phyloP scores from a whole-genome alignment of 495 filamentous ascomycete genomes.

The Xylaria scruposa region DNA sequence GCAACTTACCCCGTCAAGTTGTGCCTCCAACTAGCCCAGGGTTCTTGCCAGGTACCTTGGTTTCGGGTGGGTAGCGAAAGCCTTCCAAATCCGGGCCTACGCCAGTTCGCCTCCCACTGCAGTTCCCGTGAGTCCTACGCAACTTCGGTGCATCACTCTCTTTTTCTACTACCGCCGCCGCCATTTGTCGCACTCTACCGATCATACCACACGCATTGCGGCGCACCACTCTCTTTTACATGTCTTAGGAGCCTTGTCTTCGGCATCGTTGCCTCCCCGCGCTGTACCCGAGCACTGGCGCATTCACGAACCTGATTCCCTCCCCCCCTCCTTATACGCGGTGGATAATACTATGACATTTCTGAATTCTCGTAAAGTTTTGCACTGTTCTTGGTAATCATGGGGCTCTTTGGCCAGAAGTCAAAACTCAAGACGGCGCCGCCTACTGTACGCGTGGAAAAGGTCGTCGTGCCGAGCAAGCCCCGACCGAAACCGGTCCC shows the following conservation, averaged over 20 bases:
- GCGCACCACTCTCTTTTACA: conserved; percentile 20
- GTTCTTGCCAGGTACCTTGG: too few species aligned
- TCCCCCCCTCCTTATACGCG: background rate
- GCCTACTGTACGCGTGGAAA: conserved; percentile 45
- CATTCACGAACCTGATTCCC: background rate
- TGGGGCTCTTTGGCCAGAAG: conserved; percentile 43
- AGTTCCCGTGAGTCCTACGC: conserved; percentile 7
- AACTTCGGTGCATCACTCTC: conserved; percentile 15
- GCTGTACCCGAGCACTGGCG: conserved; percentile 4
- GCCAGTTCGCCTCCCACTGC: background rate
- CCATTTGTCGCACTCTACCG: conserved; percentile 9
- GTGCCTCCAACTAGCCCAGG: background rate
- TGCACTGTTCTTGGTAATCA: conserved; percentile 18
- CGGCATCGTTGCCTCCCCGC: background rate
- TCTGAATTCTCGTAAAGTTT: background rate
- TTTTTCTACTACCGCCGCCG: background rate
- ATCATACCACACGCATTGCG: background rate
- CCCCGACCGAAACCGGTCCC: conserved; percentile 29
- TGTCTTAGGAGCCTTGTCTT: background rate
- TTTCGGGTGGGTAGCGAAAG: background rate
- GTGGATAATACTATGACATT: background rate
- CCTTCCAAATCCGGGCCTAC: background rate
- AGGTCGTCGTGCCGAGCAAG: conserved; percentile 38
- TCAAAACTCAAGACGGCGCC: conserved; percentile 41
- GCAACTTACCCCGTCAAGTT: background rate